Base-by-base conservation (phyloP, 345 rosid genomes). In the Hibiscus mutabilis region DNA sequence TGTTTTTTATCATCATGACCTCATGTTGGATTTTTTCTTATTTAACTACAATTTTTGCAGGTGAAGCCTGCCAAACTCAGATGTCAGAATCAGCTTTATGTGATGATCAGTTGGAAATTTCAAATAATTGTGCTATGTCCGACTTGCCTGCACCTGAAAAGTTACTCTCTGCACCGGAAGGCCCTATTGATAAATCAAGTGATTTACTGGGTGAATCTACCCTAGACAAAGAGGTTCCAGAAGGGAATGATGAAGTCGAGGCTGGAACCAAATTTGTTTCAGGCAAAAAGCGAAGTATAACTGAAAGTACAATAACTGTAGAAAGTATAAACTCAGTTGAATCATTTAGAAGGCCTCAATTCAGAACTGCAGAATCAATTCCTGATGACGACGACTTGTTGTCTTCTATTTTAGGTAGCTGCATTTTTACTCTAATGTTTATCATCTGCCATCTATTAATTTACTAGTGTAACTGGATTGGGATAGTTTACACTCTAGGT, bases 331-430 rank as follows among this genome's bases (percentile, higher is more conserved):
- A 88, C 71, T 84, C 91, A 57, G 79, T 80, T 33, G 94, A 89
- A 80, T 88, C 99, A 68, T 87, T 82, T 75, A 92, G 85, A 66
- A 77, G 79, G 73, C 77, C 80, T 27, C 80, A 52, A 68, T 85
- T 87, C 81, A 83, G 81, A 84, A 89, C 84, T 8, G 82, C 75
- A 42, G 88, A 80, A 44, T 88, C 88, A 31, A 64, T 96, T 83
- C 99, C 99, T 65, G 96, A 89, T 77, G 99, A 96, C 64, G 93
- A 96, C 68, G 97, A 95, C 76, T 73, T 96, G 77, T 75, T 96
- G 56, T 92, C 98, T 79, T 96, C 99, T 66, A 96, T 96, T 80
- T 76, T 96, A 86, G 98, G 99, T 96, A 92, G 61, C 31, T 16
- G 60, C 12, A 16, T 0, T 78, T 31, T 29, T 37, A 19, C 8